Percentiles rank a stretch among this genome's conserved stretches.
These are phyloP conservation scores for Pleurotus citrinopileatus DNA, from an alignment of 768 basidiomycete genomes.

Conservation along the genomic window DNA sequence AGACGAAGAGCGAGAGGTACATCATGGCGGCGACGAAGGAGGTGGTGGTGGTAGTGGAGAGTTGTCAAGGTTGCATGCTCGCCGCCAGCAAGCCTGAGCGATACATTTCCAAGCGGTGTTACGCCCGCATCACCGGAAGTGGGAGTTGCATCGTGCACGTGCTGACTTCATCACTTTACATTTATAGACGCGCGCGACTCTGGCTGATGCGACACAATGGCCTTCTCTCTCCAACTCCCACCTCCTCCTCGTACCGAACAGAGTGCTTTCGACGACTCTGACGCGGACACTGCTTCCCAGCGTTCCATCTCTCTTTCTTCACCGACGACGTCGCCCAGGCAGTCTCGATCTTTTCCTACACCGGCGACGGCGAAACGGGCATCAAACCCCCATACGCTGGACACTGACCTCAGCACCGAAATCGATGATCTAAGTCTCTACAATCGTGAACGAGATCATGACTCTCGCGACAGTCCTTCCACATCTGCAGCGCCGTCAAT, in stretches of 20 bases:
- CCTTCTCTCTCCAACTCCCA: slow-evolving; percentile 24
- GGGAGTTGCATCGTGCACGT: not conserved
- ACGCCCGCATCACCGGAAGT: slow-evolving; percentile 2
- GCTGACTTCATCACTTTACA: not conserved
- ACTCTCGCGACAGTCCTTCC: slow-evolving; percentile 43
- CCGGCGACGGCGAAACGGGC: slow-evolving; percentile 34
- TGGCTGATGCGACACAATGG: slow-evolving; percentile 31
- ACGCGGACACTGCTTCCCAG: slow-evolving; percentile 77
- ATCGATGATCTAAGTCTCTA: slow-evolving; percentile 52
- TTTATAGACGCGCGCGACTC: slow-evolving; percentile 13
- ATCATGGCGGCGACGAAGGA: slow-evolving; percentile 2
- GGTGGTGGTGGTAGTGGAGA: not conserved
- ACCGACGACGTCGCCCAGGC: slow-evolving; percentile 51
- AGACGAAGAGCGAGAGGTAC: slow-evolving; percentile 5
- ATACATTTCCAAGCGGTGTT: slow-evolving; percentile 6
- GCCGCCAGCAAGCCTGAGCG: slow-evolving; percentile 6
- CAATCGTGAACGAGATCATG: slow-evolving; percentile 29
- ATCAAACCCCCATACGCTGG: slow-evolving; percentile 44
- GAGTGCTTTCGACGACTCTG: slow-evolving; percentile 37
- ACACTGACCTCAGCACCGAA: slow-evolving; percentile 54
- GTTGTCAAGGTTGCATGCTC: slow-evolving; percentile 6
- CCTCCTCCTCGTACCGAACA: slow-evolving; percentile 21
- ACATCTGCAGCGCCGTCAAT: slow-evolving; percentile 52
- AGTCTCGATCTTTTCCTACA: slow-evolving; percentile 19
- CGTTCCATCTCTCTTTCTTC: slow-evolving; percentile 76